These are phyloP conservation scores for Penicillium sp. DNA, from an alignment of 2,329 filamentous ascomycete genomes.

Conservation along the genomic window DNA sequence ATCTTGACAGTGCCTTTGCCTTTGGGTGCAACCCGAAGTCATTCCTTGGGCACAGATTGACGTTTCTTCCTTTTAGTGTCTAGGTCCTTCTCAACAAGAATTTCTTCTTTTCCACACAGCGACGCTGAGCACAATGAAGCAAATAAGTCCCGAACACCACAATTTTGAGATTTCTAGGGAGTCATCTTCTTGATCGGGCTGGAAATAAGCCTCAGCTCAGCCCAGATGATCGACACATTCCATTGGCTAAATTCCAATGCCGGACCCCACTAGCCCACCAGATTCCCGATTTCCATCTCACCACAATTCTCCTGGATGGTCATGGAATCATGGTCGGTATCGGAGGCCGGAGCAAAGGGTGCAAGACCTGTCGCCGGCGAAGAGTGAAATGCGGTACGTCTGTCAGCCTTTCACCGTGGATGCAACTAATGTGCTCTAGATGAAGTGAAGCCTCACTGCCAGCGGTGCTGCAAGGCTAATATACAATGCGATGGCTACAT, in stretches of 20 bases:
- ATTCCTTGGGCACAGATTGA: too few relatives aligned
- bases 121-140: too few relatives aligned
- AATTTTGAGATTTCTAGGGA: not conserved
- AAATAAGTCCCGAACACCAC: not conserved
- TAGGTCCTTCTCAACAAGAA: too few relatives aligned
- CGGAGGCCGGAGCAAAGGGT: slow-evolving; percentile 17
- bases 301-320: not conserved
- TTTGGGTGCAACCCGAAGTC: too few relatives aligned
- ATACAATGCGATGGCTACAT: slow-evolving; percentile 14
- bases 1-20: too few relatives aligned
- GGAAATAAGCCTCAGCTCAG: too few relatives aligned
- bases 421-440: slow-evolving; percentile 6
- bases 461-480: slow-evolving; percentile 10
- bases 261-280: not conserved
- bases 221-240: not conserved
- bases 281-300: not conserved
- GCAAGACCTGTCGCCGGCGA: slow-evolving; percentile 14
- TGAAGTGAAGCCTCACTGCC: slow-evolving; percentile 13
- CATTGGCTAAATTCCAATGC: not conserved
- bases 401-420: not conserved
- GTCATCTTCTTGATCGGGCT: too few relatives aligned
- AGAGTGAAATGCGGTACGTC: slow-evolving; percentile 17
- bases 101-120: too few relatives aligned
- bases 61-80: too few relatives aligned
- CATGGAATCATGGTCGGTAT: slow-evolving; percentile 10